Conservation (phyloP, 306 rosid species). For the Sindora glabra region DNA sequence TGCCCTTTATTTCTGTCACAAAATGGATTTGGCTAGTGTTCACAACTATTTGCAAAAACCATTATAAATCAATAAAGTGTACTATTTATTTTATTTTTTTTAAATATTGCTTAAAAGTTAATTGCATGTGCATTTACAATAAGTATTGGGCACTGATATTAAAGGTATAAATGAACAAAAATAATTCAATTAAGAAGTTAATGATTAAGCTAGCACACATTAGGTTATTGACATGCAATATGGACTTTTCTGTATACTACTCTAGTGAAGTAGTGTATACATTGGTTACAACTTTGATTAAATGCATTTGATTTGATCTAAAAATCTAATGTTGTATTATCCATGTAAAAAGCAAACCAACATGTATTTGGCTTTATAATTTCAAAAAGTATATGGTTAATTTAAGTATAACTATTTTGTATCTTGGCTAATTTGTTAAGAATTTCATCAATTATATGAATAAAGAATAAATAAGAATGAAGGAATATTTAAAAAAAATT, state of each 20-base stretch:
- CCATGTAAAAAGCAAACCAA: background rate
- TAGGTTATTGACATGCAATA: background rate
- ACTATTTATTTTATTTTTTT: constrained; percentile 7
- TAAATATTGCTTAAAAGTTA: constrained; percentile 22
- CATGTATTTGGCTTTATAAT: too few species aligned
- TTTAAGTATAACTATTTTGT: too few species aligned
- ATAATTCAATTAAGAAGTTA: background rate
- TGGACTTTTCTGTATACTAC: too few species aligned
- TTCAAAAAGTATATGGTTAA: too few species aligned
- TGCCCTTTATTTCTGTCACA: constrained; percentile 14
- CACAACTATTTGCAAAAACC: constrained; percentile 12
- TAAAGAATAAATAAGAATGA: too few species aligned
- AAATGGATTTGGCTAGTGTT: constrained; percentile 14
- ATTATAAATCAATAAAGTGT: constrained; percentile 34
- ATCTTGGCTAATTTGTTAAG: too few species aligned
- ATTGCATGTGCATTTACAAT: constrained; percentile 22
- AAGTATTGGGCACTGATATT: background rate
- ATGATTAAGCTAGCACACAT: background rate
- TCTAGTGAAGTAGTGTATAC: background rate
- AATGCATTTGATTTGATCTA: background rate
- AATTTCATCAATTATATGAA: too few species aligned
- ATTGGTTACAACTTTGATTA: background rate
- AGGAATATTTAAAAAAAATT: too few species aligned
- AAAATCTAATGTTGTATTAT: background rate
- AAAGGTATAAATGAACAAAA: too few species aligned